phyloP scores from a whole-genome alignment of 192 early-diverging fungal genomes.

The Funneliformis geosporum region DNA sequence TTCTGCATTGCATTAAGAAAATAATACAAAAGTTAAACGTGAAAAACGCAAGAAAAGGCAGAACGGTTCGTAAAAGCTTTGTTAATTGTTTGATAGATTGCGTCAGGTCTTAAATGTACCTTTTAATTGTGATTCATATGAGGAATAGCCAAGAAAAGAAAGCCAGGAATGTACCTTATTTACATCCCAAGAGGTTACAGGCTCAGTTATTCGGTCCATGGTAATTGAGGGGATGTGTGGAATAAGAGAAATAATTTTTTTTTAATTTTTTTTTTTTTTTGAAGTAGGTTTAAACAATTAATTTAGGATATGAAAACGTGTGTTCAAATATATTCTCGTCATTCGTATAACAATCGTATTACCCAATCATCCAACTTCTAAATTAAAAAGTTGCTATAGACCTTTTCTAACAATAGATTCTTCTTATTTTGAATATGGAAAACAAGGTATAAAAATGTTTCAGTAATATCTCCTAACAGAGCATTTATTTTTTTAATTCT shows the following conservation, averaged over 20 bases:
- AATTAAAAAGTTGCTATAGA: too few species aligned
- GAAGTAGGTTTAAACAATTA: too few species aligned
- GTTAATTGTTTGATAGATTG: not conserved
- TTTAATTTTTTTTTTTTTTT: not conserved
- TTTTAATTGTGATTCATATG: slow-evolving; percentile 58
- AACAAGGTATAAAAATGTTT: too few species aligned
- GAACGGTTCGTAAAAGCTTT: not conserved
- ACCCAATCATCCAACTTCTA: too few species aligned
- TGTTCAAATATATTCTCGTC: too few species aligned
- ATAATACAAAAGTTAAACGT: not conserved
- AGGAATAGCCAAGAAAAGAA: slow-evolving; percentile 52
- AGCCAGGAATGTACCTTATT: slow-evolving; percentile 58
- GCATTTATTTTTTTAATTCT: too few species aligned
- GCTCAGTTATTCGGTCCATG: slow-evolving; percentile 40
- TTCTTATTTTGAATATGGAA: too few species aligned
- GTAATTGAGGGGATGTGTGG: not conserved
- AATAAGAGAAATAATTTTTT: not conserved
- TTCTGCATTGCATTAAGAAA: slow-evolving; percentile 50
- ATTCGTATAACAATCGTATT: too few species aligned
- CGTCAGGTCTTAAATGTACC: slow-evolving; percentile 38
- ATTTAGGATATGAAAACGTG: too few species aligned
- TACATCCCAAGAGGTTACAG: slow-evolving; percentile 58
- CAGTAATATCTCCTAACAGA: too few species aligned
- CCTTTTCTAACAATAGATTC: too few species aligned
- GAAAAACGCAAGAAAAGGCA: not conserved